A percentile compares a stretch with the other conserved stretches of the same genome.
Evolutionary conservation across 495 filamentous ascomycete genomes (phyloP).

Genomic region (Durotheca rogersii): DNA sequence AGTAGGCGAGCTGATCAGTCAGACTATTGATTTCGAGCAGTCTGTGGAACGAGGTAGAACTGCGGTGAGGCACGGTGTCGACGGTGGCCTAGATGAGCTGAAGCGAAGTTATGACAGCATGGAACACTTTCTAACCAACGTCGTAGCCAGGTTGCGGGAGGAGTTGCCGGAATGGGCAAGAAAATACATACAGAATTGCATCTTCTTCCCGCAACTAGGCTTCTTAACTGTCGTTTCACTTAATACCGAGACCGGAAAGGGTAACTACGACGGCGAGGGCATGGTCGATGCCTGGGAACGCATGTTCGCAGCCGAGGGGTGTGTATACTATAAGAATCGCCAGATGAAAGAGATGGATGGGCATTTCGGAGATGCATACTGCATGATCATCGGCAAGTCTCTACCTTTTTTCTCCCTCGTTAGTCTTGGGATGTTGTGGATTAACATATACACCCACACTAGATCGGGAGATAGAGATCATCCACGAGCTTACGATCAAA

Average conservation of each 20-base stretch:
- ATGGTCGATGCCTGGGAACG: constrained; percentile 67
- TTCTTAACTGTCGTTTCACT: constrained; percentile 78
- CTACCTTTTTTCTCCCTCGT: background rate
- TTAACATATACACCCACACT: constrained; percentile 22
- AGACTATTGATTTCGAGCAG: constrained; percentile 79
- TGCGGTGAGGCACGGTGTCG: constrained; percentile 70
- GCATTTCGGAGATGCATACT: constrained; percentile 81
- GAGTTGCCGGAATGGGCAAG: constrained; percentile 60
- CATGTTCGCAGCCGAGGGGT: constrained; percentile 70
- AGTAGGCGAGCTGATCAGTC: constrained; percentile 68
- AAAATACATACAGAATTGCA: constrained; percentile 61
- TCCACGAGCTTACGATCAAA: constrained; percentile 71
- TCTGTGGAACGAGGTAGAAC: constrained; percentile 73
- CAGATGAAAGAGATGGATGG: constrained; percentile 83
- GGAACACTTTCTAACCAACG: constrained; percentile 65
- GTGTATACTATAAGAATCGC: constrained; percentile 84
- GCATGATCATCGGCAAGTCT: constrained; percentile 73
- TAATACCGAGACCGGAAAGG: constrained; percentile 59
- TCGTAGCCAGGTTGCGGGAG: constrained; percentile 60
- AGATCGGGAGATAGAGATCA: constrained; percentile 92
- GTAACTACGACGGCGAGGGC: constrained; percentile 65
- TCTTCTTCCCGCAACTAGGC: constrained; percentile 88
- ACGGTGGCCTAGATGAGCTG: constrained; percentile 73
- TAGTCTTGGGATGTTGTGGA: background rate
- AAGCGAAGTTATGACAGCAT: constrained; percentile 78